A percentile compares a stretch with the other conserved stretches of the same genome.
Evolutionary conservation across 169 alveolate species (phyloP).

Genomic region (Perkinsus marinus): DNA sequence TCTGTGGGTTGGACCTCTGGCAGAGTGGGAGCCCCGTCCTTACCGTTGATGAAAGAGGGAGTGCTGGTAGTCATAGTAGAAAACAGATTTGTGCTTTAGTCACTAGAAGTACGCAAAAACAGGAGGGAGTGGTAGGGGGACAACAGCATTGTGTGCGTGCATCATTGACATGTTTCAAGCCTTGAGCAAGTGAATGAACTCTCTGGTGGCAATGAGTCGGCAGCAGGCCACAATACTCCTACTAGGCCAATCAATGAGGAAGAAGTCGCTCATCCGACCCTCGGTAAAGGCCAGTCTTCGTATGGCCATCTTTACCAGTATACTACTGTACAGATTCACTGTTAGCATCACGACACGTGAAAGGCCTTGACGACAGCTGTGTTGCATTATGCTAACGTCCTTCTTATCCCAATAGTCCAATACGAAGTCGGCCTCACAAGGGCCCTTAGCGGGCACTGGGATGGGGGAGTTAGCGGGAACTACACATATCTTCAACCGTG

Average conservation of each 20-base stretch:
- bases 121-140: too few relatives aligned
- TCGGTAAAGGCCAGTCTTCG: neutral
- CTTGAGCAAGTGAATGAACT: neutral
- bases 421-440: neutral
- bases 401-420: neutral
- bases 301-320: neutral
- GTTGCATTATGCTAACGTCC: neutral
- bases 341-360: neutral
- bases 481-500: neutral
- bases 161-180: neutral
- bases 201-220: neutral
- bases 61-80: neutral
- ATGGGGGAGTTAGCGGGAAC: neutral
- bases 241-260: neutral
- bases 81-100: neutral
- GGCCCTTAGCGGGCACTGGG: neutral
- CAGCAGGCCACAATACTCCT: neutral
- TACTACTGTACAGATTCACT: neutral
- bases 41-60: neutral
- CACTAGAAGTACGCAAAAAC: too few relatives aligned
- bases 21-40: neutral
- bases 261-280: neutral
- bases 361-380: neutral
- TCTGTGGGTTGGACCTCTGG: neutral
- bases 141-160: too few relatives aligned